Evolutionary conservation across 495 filamentous ascomycete species (phyloP), one percentile per base, ranked within the genome.

Genomic region (Annulohypoxylon moriforme): DNA sequence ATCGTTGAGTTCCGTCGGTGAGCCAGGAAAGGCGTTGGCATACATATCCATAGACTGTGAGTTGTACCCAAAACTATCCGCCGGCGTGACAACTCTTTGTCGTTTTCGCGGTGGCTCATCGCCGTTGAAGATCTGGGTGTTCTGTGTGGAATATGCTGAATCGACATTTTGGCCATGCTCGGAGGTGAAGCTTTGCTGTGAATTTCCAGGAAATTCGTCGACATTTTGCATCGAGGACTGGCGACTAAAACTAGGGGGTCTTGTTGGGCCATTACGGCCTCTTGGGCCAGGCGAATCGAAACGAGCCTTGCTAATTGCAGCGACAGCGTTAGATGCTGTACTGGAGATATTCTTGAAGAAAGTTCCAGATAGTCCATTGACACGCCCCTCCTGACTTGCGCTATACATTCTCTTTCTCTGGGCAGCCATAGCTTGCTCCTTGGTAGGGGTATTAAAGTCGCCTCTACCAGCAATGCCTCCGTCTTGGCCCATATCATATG

Each of bases 371-470:
- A 91, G 84, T 34, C 88, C 90, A 70, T 88, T 87, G 18, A 82
- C 79, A 42, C 92, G 89, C 50, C 82, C 89, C 31, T 96, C 90
- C 9, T 78, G 82, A 44, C 86, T 87, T 20, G 89, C 89, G 72
- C 92, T 96, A 75, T 98, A 93, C 84, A 94, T 87, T 63, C 94
- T 88, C 77, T 99, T 98, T 64, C 96, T 85, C 77, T 97, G 94
- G 13, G 96, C 96, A 27, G 96, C 96, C 96, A 98, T 97, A 59
- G 96, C 96, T 80, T 99, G 96, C 81, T 99, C 96, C 79, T 99
- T 99, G n/a, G 96, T 99, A 0, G 96, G 96, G 3, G 96, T 99
- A 62, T 97, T 90, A 56, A 94, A 85, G 53, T 90, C 82, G 34
- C 89, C 86, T 38, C 85, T 78, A 67, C 84, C 80, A 3, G 83